Conservation (phyloP, 1,284 basidiomycete species). For the Trametes hirsuta region DNA sequence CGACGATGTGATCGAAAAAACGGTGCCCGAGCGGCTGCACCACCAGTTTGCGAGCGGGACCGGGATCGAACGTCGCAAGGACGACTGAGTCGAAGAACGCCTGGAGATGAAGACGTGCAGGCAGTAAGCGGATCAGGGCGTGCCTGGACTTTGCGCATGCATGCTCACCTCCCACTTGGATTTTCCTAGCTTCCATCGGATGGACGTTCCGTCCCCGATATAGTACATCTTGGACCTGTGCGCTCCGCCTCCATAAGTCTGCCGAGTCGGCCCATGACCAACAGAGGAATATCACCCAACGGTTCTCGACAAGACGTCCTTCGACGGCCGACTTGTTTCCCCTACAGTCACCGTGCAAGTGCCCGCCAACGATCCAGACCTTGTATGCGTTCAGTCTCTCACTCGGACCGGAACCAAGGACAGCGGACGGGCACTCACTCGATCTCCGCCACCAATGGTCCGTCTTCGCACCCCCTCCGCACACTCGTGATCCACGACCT, state of each 20-base stretch:
- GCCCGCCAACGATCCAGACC: slow-evolving; percentile 22
- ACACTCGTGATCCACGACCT: slow-evolving; percentile 28
- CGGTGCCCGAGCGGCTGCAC: slow-evolving; percentile 28
- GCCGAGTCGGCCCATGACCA: neutral
- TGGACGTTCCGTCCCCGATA: slow-evolving; percentile 24
- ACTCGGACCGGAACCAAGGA: neutral
- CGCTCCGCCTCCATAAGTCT: neutral
- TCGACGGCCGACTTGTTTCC: slow-evolving; percentile 18
- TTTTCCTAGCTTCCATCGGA: slow-evolving; percentile 31
- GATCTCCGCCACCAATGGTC: slow-evolving; percentile 29
- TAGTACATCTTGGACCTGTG: slow-evolving; percentile 28
- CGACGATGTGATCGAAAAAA: slow-evolving; percentile 30
- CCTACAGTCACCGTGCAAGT: slow-evolving; percentile 27
- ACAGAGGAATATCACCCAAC: slow-evolving; percentile 19
- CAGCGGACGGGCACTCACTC: slow-evolving; percentile 25
- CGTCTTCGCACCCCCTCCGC: slow-evolving; percentile 29
- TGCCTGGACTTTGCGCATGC: neutral
- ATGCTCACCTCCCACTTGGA: slow-evolving; percentile 28
- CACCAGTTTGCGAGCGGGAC: slow-evolving; percentile 25
- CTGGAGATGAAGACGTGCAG: slow-evolving; percentile 11
- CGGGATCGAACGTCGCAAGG: slow-evolving; percentile 28
- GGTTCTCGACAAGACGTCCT: slow-evolving; percentile 29
- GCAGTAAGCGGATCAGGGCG: neutral
- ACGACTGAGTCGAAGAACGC: slow-evolving; percentile 21
- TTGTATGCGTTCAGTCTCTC: slow-evolving; percentile 3